These are phyloP conservation scores for Populus hybrid DNA, from an alignment of 441 rosid genomes.

Conservation along the genomic window DNA sequence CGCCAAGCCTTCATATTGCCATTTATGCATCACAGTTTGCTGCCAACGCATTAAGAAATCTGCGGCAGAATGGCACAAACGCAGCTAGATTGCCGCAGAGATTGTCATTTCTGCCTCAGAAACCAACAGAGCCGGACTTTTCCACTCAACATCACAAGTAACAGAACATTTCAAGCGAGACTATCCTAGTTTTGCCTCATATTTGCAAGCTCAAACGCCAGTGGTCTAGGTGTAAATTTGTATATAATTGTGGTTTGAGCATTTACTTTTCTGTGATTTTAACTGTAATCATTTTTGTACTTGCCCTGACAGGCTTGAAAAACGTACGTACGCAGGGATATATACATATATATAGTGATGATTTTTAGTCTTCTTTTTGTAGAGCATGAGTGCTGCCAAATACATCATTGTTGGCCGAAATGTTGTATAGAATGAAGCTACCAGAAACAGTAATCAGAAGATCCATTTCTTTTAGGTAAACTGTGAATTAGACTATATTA, in stretches of 20 bases:
- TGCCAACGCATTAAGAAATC: slow-evolving; percentile 46
- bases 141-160: slow-evolving; percentile 23
- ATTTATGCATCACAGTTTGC: slow-evolving; percentile 73
- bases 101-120: slow-evolving; percentile 54
- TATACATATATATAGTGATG: no score
- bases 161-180: neutral
- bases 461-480: neutral
- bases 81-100: slow-evolving; percentile 30
- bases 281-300: neutral
- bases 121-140: slow-evolving; percentile 75
- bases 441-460: neutral
- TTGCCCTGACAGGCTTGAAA: neutral
- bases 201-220: neutral
- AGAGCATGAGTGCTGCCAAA: neutral
- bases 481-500: neutral
- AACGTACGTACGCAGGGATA: neutral
- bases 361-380: neutral
- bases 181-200: neutral
- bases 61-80: slow-evolving; percentile 29
- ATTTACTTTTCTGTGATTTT: no score
- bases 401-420: neutral
- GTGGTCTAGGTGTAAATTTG: neutral
- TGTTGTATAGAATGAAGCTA: neutral
- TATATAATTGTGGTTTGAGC: no score
- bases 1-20: slow-evolving; percentile 56